These are phyloP conservation scores for Venturia carpophila DNA, from an alignment of 2,329 filamentous ascomycete species.

Conservation along the genomic window DNA sequence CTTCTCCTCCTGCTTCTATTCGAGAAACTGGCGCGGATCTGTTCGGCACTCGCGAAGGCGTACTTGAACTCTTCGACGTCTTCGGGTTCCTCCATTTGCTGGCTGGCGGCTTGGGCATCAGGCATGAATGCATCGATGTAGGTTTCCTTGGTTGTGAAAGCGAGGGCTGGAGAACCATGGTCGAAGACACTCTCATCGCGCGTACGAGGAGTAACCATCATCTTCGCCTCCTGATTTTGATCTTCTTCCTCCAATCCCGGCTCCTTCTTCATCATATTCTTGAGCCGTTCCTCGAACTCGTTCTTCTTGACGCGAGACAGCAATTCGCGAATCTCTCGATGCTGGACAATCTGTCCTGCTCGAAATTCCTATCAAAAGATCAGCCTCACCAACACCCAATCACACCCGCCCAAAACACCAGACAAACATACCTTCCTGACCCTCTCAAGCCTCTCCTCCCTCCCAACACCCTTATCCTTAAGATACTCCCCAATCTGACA, in stretches of 20 bases:
- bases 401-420: not conserved
- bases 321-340: conserved; percentile 6
- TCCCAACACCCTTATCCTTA: conserved; percentile 1
- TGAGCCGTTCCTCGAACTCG: conserved; percentile 3
- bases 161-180: not conserved
- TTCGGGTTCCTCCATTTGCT: not conserved
- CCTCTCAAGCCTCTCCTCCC: not conserved
- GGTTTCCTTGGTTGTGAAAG: not conserved
- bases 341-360: not conserved
- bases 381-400: not conserved
- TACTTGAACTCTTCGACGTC: not conserved
- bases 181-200: not conserved
- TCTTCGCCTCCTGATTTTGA: not conserved
- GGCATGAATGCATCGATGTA: not conserved
- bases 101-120: not conserved
- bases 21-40: not conserved
- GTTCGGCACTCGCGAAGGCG: not conserved
- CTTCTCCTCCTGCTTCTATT: not conserved
- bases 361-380: not conserved
- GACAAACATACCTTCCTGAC: not conserved
- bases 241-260: not conserved
- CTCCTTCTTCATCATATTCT: not conserved
- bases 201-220: not conserved
- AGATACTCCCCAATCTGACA: conserved; percentile 14
- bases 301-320: not conserved